Evolutionary conservation across 2,329 filamentous ascomycete species (phyloP), one percentile per base, ranked within the genome.

Genomic region (Orbilia oligospora): DNA sequence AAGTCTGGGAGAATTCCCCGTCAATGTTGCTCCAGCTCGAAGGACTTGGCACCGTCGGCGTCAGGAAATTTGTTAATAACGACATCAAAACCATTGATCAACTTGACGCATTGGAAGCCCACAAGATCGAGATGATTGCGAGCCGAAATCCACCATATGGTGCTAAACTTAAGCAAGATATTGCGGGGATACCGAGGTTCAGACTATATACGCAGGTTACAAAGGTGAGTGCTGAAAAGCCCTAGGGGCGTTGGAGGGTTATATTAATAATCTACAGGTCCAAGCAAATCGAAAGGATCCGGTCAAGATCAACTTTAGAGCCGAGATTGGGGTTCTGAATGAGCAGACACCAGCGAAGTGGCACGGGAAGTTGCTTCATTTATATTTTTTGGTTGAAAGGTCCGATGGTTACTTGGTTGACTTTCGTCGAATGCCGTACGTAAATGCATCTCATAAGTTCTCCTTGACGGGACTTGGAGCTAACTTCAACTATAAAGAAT

Each of bases 121-220:
- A 90, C 67, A 88, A 90, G 27, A 93, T 99, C 65, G 95, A 98
- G 82, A 88, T 90, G 58, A 85, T 93, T 24, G 84, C 97, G 56
- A 91, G 90, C 80, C 91, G 91, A 68, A 93, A 97, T 80, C 93
- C 94, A 0, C 93, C 95, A 0, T 97, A 92, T 82, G 96, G 95
- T 0, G 87, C 89, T 53, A 91, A 91, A 49, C 83, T 97, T 49
- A 85, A 92, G 14, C 88, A 90, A 12, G 86, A 87, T 20, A 84
- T 96, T 9, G 88, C 88, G 0, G 87, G 87, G 0, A 98, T 97
- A 81, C 96, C 96, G 0, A 89, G 89, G 80, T 85, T 91, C 75
- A 85, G 87, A 36, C 85, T 91, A 2, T 86, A 87, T 4, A 81
- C 90, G 73, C 84, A 88, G 72, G 83, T 86, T 30, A 86, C 86